Percentiles rank a stretch among this genome's conserved stretches.
These are phyloP conservation scores for Arthrobotrys musiformis DNA, from an alignment of 2,329 filamentous ascomycete genomes.

Conservation along the genomic window DNA sequence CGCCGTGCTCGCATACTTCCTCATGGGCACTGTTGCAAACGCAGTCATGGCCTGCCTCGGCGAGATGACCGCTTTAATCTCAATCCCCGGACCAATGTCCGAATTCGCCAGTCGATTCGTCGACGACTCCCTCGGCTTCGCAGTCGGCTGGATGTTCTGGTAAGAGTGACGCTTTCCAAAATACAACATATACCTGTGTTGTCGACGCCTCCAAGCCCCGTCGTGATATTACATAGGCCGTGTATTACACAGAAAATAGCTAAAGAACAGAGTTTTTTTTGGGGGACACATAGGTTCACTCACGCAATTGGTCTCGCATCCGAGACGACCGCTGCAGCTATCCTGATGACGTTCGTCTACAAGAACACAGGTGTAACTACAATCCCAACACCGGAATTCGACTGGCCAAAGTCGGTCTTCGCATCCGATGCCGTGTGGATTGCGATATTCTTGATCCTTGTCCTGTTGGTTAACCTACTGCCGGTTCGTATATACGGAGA, in stretches of 20 bases:
- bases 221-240: not conserved
- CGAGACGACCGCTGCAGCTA: conserved; percentile 63
- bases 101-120: conserved; percentile 63
- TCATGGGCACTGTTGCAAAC: conserved; percentile 62
- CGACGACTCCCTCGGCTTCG: conserved; percentile 65
- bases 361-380: conserved; percentile 58
- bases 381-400: conserved; percentile 48
- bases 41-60: conserved; percentile 62
- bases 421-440: conserved; percentile 62
- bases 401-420: conserved; percentile 42
- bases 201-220: not conserved
- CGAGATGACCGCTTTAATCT: conserved; percentile 64
- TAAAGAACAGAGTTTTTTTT: not conserved
- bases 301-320: conserved; percentile 61
- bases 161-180: conserved; percentile 54
- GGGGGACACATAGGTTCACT: conserved; percentile 59
- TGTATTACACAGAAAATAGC: not conserved
- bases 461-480: conserved; percentile 62
- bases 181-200: conserved; percentile 38
- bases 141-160: conserved; percentile 66
- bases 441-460: conserved; percentile 60
- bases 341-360: conserved; percentile 63
- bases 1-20: conserved; percentile 61
- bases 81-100: conserved; percentile 63
- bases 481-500: conserved; percentile 61